Evolutionary conservation across 768 basidiomycete species (phyloP).

Genomic region (Boletus rubropictus): DNA sequence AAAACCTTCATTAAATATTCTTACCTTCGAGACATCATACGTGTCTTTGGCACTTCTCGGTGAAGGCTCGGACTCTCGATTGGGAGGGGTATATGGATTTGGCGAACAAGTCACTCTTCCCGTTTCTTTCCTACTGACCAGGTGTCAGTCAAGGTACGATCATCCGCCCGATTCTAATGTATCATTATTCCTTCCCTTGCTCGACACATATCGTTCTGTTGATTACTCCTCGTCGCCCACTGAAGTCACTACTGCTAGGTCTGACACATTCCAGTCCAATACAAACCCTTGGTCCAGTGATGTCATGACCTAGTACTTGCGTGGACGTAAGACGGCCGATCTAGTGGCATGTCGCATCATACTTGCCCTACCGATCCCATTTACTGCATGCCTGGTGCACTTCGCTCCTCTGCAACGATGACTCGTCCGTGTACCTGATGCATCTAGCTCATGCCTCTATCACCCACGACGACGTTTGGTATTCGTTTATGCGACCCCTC

Average conservation of each 20-base stretch:
- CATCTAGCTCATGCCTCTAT: not conserved
- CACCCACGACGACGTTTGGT: not conserved
- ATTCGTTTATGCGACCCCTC: not conserved
- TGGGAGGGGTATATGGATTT: slow-evolving; percentile 54
- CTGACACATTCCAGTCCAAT: slow-evolving; percentile 46
- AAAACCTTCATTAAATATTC: slow-evolving; percentile 41
- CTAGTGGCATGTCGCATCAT: not conserved
- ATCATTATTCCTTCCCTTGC: not conserved
- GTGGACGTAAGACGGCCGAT: not conserved
- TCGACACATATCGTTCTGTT: slow-evolving; percentile 41
- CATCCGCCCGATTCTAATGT: not conserved
- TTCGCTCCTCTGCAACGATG: not conserved
- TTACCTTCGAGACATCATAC: slow-evolving; percentile 11
- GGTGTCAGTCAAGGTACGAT: slow-evolving; percentile 46
- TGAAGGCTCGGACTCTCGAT: slow-evolving; percentile 41
- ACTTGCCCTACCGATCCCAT: not conserved
- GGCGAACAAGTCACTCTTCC: slow-evolving; percentile 36
- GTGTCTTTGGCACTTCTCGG: slow-evolving; percentile 10
- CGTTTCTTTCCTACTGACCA: slow-evolving; percentile 43
- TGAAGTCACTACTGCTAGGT: slow-evolving; percentile 33
- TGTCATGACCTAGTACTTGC: slow-evolving; percentile 1
- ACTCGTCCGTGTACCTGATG: not conserved
- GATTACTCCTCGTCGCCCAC: slow-evolving; percentile 38
- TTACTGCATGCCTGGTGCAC: not conserved
- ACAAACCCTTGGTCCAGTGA: slow-evolving; percentile 44